These are phyloP conservation scores for Syzygium aromaticum DNA, from an alignment of 345 rosid genomes.

Conservation along the genomic window DNA sequence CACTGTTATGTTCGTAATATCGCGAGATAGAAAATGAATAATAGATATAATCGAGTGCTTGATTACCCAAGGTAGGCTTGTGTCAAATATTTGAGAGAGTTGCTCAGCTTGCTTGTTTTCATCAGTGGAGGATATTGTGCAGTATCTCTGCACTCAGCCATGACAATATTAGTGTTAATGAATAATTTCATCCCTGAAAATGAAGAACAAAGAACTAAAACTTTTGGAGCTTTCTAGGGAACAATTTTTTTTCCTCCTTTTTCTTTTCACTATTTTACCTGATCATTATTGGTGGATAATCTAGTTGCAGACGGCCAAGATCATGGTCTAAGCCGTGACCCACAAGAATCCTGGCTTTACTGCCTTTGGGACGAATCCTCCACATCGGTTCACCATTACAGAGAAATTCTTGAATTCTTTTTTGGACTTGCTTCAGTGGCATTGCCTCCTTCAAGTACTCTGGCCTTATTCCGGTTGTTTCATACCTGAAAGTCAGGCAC, in stretches of 20 bases:
- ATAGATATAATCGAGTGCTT: background rate
- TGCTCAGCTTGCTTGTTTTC: conserved; percentile 97
- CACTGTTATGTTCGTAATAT: background rate
- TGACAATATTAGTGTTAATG: background rate
- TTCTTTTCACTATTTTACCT: conserved; percentile 26
- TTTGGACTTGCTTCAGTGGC: conserved; percentile 60
- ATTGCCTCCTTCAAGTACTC: conserved; percentile 68
- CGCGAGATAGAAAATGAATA: background rate
- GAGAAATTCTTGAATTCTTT: conserved; percentile 76
- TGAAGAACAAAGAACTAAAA: background rate
- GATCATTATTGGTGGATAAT: conserved; percentile 70
- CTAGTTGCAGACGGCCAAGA: conserved; percentile 63
- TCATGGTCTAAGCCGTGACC: conserved; percentile 89
- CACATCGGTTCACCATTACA: conserved; percentile 89
- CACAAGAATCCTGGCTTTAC: conserved; percentile 82
- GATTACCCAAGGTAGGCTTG: conserved; percentile 81
- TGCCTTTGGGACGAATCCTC: conserved; percentile 71
- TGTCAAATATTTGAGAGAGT: conserved; percentile 79
- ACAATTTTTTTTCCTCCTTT: background rate
- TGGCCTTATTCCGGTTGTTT: conserved; percentile 71
- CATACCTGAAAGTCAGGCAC: conserved; percentile 32
- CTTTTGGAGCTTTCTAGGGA: background rate
- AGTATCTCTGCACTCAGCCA: conserved; percentile 44
- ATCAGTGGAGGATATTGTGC: conserved; percentile 82
- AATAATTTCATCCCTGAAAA: background rate